These are phyloP conservation scores for Gracilaria gracilis DNA, from an alignment of 23 red algal genomes.

Conservation along the genomic window DNA sequence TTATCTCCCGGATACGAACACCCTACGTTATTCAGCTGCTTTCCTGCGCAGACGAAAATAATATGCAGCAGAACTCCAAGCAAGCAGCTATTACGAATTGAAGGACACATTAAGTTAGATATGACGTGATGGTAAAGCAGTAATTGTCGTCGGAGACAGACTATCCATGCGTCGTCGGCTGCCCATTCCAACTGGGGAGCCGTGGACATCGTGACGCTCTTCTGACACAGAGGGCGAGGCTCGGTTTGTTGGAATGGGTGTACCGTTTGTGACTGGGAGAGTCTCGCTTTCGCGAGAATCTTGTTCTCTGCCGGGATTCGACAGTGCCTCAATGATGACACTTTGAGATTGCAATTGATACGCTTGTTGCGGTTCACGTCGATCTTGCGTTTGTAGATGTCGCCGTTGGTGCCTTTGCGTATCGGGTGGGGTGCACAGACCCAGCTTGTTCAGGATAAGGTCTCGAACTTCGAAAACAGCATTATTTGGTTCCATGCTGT, in stretches of 20 bases:
- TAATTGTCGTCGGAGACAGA: constrained; percentile 50
- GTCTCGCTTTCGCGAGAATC: neutral
- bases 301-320: neutral
- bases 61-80: neutral
- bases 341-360: neutral
- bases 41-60: neutral
- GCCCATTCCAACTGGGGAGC: constrained; percentile 3
- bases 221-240: neutral
- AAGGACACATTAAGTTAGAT: neutral
- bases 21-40: neutral
- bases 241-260: neutral
- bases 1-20: neutral
- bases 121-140: neutral
- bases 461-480: constrained; percentile 85
- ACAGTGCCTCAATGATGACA: neutral
- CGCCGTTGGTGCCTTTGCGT: neutral
- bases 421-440: neutral
- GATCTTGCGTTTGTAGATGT: neutral
- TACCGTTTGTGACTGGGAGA: neutral
- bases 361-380: neutral
- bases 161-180: constrained; percentile 21
- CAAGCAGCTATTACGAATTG: neutral
- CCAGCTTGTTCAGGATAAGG: constrained; percentile 48
- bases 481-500: constrained; percentile 40
- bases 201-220: neutral